Conservation (phyloP, 208 protist species). For the Wallacemonas sp. region DNA sequence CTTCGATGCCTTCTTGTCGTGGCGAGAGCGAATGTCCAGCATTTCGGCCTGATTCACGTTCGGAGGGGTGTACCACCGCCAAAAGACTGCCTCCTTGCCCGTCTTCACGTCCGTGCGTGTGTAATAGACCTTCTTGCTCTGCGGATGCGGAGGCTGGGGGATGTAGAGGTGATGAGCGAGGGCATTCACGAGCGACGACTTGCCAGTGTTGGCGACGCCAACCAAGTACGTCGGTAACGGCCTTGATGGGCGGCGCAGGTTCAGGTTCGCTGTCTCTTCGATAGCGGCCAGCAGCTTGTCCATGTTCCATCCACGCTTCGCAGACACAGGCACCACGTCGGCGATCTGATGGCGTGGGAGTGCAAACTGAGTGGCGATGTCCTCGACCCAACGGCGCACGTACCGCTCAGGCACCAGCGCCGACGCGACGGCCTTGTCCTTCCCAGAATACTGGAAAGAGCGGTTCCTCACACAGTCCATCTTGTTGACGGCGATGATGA, state of each 20-base stretch:
- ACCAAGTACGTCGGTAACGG: constrained; percentile 89
- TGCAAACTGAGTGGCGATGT: constrained; percentile 79
- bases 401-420: constrained; percentile 72
- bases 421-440: constrained; percentile 68
- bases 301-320: constrained; percentile 90
- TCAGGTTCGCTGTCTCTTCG: constrained; percentile 80
- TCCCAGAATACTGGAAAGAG: constrained; percentile 75
- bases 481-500: constrained; percentile 92
- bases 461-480: constrained; percentile 90
- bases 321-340: constrained; percentile 77
- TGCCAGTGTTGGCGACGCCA: constrained; percentile 88
- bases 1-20: constrained; percentile 87
- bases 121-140: constrained; percentile 89
- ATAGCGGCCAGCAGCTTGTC: constrained; percentile 64
- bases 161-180: constrained; percentile 86
- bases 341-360: constrained; percentile 76
- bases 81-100: constrained; percentile 74
- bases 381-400: constrained; percentile 73
- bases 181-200: constrained; percentile 93
- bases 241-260: constrained; percentile 60
- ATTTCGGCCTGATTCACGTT: constrained; percentile 89
- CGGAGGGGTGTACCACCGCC: constrained; percentile 89
- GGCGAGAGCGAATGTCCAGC: constrained; percentile 81
- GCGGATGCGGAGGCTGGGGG: constrained; percentile 82
- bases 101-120: constrained; percentile 44